Percentiles rank a stretch among this genome's conserved stretches.
phyloP scores from a whole-genome alignment of 331 rosid species.

The Spiraea crenata region DNA sequence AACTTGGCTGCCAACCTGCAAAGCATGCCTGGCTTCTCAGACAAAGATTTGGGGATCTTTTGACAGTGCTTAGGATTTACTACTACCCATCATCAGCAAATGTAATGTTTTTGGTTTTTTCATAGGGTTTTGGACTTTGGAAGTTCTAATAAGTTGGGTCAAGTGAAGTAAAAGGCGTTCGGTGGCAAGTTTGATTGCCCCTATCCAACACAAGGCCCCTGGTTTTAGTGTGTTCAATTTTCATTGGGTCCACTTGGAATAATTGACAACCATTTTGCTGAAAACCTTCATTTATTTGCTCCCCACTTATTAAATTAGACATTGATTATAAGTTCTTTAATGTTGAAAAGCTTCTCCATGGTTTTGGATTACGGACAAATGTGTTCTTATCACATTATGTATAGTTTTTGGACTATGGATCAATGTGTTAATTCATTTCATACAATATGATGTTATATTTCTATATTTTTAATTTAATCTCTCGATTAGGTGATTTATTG shows the following conservation, averaged over 20 bases:
- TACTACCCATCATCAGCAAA: slow-evolving; percentile 20
- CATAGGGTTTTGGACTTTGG: slow-evolving; percentile 4
- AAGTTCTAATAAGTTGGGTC: background rate
- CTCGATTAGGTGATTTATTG: too few relatives aligned
- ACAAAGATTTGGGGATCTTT: slow-evolving; percentile 92
- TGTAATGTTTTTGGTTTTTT: background rate
- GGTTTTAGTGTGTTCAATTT: background rate
- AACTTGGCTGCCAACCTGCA: slow-evolving; percentile 55
- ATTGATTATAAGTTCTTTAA: background rate
- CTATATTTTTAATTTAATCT: too few relatives aligned
- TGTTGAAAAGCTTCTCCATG: background rate
- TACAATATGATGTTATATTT: too few relatives aligned
- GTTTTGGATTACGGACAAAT: too few relatives aligned
- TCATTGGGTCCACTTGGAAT: slow-evolving; percentile 23
- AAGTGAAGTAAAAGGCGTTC: background rate
- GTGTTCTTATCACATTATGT: too few relatives aligned
- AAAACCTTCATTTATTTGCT: background rate
- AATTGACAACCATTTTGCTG: slow-evolving; percentile 18
- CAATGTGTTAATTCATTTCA: too few relatives aligned
- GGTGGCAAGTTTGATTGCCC: slow-evolving; percentile 5
- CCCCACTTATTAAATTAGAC: background rate
- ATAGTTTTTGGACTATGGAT: too few relatives aligned
- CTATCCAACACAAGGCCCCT: slow-evolving; percentile 12
- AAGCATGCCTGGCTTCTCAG: slow-evolving; percentile 54
- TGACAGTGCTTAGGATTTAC: slow-evolving; percentile 38